A percentile compares a stretch with the other conserved stretches of the same genome.
Evolutionary conservation across 257 asterid species (phyloP).

Genomic region (Thymus quinquecostatus): DNA sequence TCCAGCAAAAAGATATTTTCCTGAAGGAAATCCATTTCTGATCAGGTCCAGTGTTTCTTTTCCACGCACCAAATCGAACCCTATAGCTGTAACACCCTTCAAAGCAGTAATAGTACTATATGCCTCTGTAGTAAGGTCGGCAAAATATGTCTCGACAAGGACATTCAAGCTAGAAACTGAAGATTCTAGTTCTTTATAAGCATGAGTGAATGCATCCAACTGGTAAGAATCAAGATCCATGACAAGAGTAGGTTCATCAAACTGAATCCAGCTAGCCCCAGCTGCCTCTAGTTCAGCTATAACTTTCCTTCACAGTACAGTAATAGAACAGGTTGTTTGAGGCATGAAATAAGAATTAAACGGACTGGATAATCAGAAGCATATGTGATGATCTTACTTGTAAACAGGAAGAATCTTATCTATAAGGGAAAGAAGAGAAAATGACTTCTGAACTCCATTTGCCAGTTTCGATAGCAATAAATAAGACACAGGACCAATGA

Average conservation of each 20-base stretch:
- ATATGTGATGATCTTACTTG: slow-evolving; percentile 50
- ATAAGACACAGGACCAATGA: slow-evolving; percentile 79
- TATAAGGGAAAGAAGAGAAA: slow-evolving; percentile 63
- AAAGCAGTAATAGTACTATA: slow-evolving; percentile 57
- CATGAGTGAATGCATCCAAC: slow-evolving; percentile 63
- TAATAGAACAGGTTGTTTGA: slow-evolving; percentile 6
- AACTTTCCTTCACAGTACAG: slow-evolving; percentile 59
- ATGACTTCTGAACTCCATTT: slow-evolving; percentile 70
- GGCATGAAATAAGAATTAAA: not conserved
- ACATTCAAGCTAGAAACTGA: slow-evolving; percentile 64
- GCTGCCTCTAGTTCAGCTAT: slow-evolving; percentile 78
- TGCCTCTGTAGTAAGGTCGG: slow-evolving; percentile 69
- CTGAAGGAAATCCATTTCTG: slow-evolving; percentile 68
- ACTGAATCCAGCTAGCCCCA: slow-evolving; percentile 84
- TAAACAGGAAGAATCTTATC: slow-evolving; percentile 77
- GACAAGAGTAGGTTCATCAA: slow-evolving; percentile 83
- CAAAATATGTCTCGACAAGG: slow-evolving; percentile 76
- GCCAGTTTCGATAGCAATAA: slow-evolving; percentile 75
- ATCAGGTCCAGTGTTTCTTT: slow-evolving; percentile 62
- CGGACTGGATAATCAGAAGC: not conserved
- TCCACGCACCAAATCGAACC: slow-evolving; percentile 83
- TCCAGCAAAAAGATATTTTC: slow-evolving; percentile 78
- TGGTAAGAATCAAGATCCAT: slow-evolving; percentile 67
- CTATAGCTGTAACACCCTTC: slow-evolving; percentile 72
- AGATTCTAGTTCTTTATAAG: slow-evolving; percentile 65